A percentile compares a stretch with the other conserved stretches of the same genome.
Evolutionary conservation across 257 asterid species (phyloP).

Genomic region (Solanum peruvianum): DNA sequence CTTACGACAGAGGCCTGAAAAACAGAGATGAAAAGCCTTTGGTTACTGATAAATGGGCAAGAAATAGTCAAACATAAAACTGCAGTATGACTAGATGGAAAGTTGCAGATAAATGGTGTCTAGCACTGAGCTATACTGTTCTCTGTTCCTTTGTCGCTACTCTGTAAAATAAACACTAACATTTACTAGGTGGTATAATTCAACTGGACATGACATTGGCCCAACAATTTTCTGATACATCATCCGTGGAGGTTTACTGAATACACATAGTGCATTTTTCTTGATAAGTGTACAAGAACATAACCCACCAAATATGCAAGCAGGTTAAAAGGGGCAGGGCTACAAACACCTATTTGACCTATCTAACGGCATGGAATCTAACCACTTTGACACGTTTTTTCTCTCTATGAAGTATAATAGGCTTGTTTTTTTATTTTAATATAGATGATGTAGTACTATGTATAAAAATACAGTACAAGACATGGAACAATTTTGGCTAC

Average conservation of each 20-base stretch:
- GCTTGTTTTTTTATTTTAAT: background rate
- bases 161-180: background rate
- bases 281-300: background rate
- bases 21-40: background rate
- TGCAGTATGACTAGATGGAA: background rate
- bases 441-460: background rate
- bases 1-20: constrained; percentile 91
- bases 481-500: background rate
- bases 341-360: background rate
- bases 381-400: background rate
- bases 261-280: background rate
- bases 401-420: background rate
- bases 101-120: background rate
- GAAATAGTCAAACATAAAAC: background rate
- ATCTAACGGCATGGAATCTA: background rate
- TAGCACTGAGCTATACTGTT: background rate
- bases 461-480: background rate
- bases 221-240: background rate
- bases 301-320: background rate
- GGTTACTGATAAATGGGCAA: background rate
- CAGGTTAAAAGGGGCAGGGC: background rate
- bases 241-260: background rate
- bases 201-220: background rate
- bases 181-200: background rate
- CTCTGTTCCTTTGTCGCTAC: background rate